Percentiles rank a stretch among this genome's conserved stretches.
Conservation (phyloP, 2,329 filamentous ascomycete genomes). For the Metarhizium guizhouense region DNA sequence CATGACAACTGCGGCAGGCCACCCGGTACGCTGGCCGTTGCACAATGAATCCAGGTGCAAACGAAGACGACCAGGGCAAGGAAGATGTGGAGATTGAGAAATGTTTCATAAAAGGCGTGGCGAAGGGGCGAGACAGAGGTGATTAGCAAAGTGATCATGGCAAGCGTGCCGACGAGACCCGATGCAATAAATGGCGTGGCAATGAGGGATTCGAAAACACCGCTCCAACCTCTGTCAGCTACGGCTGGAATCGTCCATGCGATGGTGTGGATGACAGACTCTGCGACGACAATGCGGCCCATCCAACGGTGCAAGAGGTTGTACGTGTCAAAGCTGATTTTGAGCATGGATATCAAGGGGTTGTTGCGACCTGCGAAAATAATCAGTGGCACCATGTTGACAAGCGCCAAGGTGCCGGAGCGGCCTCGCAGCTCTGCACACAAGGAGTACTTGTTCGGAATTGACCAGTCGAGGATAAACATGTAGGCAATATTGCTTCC, state of each 20-base stretch:
- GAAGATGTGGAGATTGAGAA: slow-evolving; percentile 77
- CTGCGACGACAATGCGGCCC: slow-evolving; percentile 62
- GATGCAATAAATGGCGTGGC: slow-evolving; percentile 56
- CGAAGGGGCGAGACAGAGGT: slow-evolving; percentile 70
- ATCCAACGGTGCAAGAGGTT: slow-evolving; percentile 69
- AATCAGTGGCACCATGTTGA: slow-evolving; percentile 89
- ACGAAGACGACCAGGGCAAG: slow-evolving; percentile 60
- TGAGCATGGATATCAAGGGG: slow-evolving; percentile 70
- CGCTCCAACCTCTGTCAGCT: slow-evolving; percentile 52
- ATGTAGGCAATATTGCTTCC: slow-evolving; percentile 55
- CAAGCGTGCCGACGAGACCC: slow-evolving; percentile 51
- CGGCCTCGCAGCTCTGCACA: slow-evolving; percentile 79
- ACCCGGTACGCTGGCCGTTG: slow-evolving; percentile 47
- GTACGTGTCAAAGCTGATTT: slow-evolving; percentile 93
- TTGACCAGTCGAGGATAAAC: slow-evolving; percentile 51
- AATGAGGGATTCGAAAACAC: slow-evolving; percentile 44
- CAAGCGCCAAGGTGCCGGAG: slow-evolving; percentile 70
- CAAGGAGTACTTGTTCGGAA: slow-evolving; percentile 51
- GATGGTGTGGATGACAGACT: slow-evolving; percentile 59
- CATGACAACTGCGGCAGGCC: slow-evolving; percentile 64
- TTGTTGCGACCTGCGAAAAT: slow-evolving; percentile 91
- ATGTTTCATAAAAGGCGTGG: slow-evolving; percentile 96
- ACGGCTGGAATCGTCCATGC: slow-evolving; percentile 68
- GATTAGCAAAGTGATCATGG: slow-evolving; percentile 58
- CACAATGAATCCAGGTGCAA: slow-evolving; percentile 72